Evolutionary conservation across 2,329 filamentous ascomycete species (phyloP).

Genomic region (Colletotrichum liriopes): DNA sequence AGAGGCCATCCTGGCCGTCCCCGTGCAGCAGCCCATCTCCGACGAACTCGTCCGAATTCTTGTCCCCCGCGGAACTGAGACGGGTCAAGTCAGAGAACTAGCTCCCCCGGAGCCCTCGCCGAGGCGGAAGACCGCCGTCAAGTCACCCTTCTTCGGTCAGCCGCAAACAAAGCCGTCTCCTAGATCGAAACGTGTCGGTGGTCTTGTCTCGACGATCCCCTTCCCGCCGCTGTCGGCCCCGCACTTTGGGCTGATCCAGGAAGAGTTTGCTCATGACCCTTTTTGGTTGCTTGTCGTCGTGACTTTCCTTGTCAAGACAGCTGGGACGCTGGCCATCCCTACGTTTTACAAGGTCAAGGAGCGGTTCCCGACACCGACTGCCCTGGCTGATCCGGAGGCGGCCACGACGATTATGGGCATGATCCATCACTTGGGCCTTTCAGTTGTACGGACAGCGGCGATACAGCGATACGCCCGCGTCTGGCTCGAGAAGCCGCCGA

Average conservation of each 20-base stretch:
- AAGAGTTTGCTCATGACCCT: slow-evolving; percentile 80
- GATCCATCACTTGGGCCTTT: slow-evolving; percentile 81
- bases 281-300: slow-evolving; percentile 88
- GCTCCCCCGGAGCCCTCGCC: slow-evolving; percentile 1
- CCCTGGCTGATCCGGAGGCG: slow-evolving; percentile 70
- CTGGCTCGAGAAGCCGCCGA: slow-evolving; percentile 78
- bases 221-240: slow-evolving; percentile 78
- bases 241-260: slow-evolving; percentile 86
- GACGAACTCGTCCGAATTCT: slow-evolving; percentile 38
- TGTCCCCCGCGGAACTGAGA: slow-evolving; percentile 30
- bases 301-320: slow-evolving; percentile 88
- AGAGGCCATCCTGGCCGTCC: slow-evolving; percentile 31
- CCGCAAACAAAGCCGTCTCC: slow-evolving; percentile 41
- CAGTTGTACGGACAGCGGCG: slow-evolving; percentile 75
- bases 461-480: slow-evolving; percentile 79
- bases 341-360: slow-evolving; percentile 79
- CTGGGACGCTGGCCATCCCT: slow-evolving; percentile 81
- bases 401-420: slow-evolving; percentile 69
- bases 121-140: slow-evolving; percentile 33
- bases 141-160: slow-evolving; percentile 54
- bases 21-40: slow-evolving; percentile 12
- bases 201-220: slow-evolving; percentile 69
- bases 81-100: slow-evolving; percentile 35
- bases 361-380: slow-evolving; percentile 76
- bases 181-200: slow-evolving; percentile 55